phyloP scores from a whole-genome alignment of 768 basidiomycete genomes.

The Leccinellum luteum region DNA sequence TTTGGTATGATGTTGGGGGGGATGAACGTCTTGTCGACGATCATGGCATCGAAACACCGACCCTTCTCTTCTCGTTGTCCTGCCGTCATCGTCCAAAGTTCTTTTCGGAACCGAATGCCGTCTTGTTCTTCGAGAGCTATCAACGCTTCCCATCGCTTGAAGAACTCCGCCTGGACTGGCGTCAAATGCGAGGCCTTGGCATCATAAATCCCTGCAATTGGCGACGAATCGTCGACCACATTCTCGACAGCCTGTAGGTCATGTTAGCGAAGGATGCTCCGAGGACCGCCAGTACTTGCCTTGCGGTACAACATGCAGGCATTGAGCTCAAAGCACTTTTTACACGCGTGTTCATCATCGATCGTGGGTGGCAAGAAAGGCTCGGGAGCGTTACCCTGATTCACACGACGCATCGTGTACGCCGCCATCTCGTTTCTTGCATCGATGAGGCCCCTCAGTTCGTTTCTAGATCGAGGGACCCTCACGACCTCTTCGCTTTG shows the following conservation, averaged over 20 bases:
- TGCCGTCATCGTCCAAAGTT: conserved; percentile 91
- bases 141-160: conserved; percentile 87
- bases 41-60: conserved; percentile 82
- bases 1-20: conserved; percentile 14
- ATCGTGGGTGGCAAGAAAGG: conserved; percentile 84
- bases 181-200: conserved; percentile 83
- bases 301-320: conserved; percentile 94
- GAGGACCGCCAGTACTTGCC: conserved; percentile 36
- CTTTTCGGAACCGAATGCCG: conserved; percentile 76
- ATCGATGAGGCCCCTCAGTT: conserved; percentile 78
- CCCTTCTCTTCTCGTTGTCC: conserved; percentile 76
- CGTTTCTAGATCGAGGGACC: conserved; percentile 77
- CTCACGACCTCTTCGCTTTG: conserved; percentile 84
- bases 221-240: conserved; percentile 49
- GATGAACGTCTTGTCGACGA: conserved; percentile 48
- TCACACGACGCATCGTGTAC: conserved; percentile 60
- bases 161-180: conserved; percentile 65
- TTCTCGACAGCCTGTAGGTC: conserved; percentile 62
- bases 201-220: conserved; percentile 66
- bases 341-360: conserved; percentile 76
- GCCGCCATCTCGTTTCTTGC: conserved; percentile 82
- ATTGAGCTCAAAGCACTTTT: conserved; percentile 78
- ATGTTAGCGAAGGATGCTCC: conserved; percentile 1
- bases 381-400: conserved; percentile 32
- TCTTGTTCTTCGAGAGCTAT: conserved; percentile 88